Percentiles rank a stretch among this genome's conserved stretches.
Evolutionary conservation across 306 rosid species (phyloP).

Genomic region (Cucumis cinereus): DNA sequence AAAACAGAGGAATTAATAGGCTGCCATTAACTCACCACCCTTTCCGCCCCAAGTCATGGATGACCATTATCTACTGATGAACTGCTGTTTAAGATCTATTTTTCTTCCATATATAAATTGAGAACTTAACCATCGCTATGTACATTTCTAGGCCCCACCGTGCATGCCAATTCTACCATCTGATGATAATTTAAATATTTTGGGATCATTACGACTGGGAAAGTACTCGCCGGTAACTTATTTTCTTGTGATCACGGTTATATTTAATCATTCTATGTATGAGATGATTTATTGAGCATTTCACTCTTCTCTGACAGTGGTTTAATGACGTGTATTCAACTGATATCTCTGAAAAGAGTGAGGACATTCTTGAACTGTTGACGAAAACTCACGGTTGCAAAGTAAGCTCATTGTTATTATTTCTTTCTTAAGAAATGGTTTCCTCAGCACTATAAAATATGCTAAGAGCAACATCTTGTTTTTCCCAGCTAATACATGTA

Average conservation of each 20-base stretch:
- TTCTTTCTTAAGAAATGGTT: neutral
- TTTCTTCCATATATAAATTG: neutral
- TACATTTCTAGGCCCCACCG: constrained; percentile 49
- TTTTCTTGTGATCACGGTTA: neutral
- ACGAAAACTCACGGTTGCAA: constrained; percentile 57
- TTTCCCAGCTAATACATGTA: neutral
- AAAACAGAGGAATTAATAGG: neutral
- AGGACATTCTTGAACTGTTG: constrained; percentile 57
- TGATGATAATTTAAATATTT: constrained; percentile 29
- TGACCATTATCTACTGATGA: neutral
- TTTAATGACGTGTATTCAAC: constrained; percentile 71
- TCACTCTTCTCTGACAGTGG: constrained; percentile 50
- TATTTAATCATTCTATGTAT: constrained; percentile 4
- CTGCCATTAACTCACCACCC: too few relatives aligned
- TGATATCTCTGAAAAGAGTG: constrained; percentile 69
- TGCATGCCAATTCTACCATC: constrained; percentile 64
- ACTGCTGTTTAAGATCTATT: neutral
- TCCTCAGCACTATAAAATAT: neutral
- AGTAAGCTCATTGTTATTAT: constrained; percentile 36
- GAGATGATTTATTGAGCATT: constrained; percentile 12
- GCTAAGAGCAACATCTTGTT: neutral
- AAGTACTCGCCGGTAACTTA: constrained; percentile 59
- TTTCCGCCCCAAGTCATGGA: neutral
- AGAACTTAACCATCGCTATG: constrained; percentile 5
- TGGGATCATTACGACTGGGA: constrained; percentile 67